A percentile compares a stretch with the other conserved stretches of the same genome.
phyloP scores from a whole-genome alignment of 129 eudicot genomes.

The Escallonia rubra region DNA sequence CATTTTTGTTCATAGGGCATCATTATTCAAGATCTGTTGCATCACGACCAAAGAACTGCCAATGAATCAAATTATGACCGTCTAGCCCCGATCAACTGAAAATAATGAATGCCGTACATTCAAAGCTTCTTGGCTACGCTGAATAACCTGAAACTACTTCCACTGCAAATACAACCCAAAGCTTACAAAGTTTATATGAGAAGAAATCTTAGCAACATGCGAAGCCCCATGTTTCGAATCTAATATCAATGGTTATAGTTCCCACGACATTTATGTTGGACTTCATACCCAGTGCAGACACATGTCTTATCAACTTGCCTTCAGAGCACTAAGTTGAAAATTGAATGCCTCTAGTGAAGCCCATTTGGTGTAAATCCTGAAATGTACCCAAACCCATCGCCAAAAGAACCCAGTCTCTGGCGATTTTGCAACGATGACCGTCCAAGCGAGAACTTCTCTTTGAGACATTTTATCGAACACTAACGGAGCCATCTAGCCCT shows the following conservation, averaged over 20 bases:
- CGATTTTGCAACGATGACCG: no score
- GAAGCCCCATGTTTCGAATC: conserved; percentile 32
- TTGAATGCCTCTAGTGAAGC: conserved; percentile 23
- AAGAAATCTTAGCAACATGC: conserved; percentile 31
- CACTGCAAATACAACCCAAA: conserved; percentile 31
- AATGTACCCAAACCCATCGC: neutral
- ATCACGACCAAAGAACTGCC: conserved; percentile 26
- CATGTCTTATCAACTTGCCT: conserved; percentile 33
- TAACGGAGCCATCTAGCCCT: no score
- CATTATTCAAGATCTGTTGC: conserved; percentile 22
- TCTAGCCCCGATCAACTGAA: conserved; percentile 23
- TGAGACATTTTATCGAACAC: no score
- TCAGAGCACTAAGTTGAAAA: conserved; percentile 32
- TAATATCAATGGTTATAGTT: conserved; percentile 40
- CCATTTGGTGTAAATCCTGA: conserved; percentile 39
- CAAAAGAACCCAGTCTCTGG: no score
- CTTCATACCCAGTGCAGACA: conserved; percentile 28
- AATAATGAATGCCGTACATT: conserved; percentile 33
- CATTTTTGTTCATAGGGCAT: conserved; percentile 28
- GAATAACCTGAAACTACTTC: conserved; percentile 43
- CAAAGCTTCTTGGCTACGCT: conserved; percentile 25
- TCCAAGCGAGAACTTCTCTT: no score
- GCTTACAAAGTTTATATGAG: conserved; percentile 13
- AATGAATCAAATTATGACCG: conserved; percentile 26
- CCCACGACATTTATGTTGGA: conserved; percentile 27